Conservation (phyloP, 331 rosid genomes). For the Cucumis variabilis region DNA sequence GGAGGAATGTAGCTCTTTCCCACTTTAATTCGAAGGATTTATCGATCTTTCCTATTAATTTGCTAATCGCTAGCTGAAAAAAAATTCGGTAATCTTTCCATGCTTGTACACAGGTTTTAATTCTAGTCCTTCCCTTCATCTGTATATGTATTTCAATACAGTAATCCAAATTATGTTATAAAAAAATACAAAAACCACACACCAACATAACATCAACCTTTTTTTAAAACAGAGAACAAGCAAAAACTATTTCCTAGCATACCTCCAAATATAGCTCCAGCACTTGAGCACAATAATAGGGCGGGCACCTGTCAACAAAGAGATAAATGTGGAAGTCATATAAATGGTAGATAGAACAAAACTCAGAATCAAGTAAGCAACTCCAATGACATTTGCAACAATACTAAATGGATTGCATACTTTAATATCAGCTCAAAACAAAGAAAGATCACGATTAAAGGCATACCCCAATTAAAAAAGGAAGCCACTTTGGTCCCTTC, state of each 20-base stretch:
- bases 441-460: slow-evolving; percentile 9
- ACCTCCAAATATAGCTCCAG: slow-evolving; percentile 95
- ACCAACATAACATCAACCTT: neutral
- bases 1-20: neutral
- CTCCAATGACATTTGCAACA: neutral
- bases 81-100: neutral
- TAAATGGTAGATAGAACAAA: neutral
- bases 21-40: neutral
- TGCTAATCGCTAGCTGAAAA: neutral
- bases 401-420: neutral
- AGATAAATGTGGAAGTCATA: slow-evolving; percentile 11
- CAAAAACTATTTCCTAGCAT: slow-evolving; percentile 16
- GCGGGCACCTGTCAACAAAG: slow-evolving; percentile 70
- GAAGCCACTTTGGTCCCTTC: slow-evolving; percentile 98
- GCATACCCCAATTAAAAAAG: slow-evolving; percentile 84
- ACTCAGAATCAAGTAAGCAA: slow-evolving; percentile 31
- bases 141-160: neutral
- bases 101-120: neutral
- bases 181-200: neutral
- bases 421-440: neutral
- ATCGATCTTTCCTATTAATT: neutral
- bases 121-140: neutral
- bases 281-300: slow-evolving; percentile 72
- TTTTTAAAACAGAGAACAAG: neutral
- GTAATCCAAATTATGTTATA: neutral